Percentiles rank a stretch among this genome's conserved stretches.
These are phyloP conservation scores for Pulicaria dysenterica DNA, from an alignment of 129 eudicot species.

Conservation along the genomic window DNA sequence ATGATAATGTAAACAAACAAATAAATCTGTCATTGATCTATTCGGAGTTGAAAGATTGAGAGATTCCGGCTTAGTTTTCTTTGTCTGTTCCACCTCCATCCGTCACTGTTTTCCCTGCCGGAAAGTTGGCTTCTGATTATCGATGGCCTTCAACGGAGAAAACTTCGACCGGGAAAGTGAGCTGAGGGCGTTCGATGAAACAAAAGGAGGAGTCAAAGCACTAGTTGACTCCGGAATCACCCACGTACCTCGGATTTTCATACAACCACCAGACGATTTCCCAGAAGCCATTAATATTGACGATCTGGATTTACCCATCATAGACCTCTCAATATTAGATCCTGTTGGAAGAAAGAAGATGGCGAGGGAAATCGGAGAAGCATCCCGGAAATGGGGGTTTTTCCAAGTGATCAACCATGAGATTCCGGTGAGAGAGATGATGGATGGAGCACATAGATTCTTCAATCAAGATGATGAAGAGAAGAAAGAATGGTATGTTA, in stretches of 20 bases:
- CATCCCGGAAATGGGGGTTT: slow-evolving; percentile 47
- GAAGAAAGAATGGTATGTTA: slow-evolving; percentile 52
- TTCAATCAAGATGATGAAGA: slow-evolving; percentile 52
- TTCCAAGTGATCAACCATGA: slow-evolving; percentile 64
- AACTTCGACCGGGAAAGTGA: slow-evolving; percentile 34
- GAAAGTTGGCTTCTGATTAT: background rate
- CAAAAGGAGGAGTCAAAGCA: slow-evolving; percentile 55
- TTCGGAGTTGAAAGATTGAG: no score
- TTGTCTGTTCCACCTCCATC: no score
- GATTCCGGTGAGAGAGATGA: slow-evolving; percentile 49
- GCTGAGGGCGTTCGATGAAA: slow-evolving; percentile 49
- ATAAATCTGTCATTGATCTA: no score
- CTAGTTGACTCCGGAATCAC: slow-evolving; percentile 48
- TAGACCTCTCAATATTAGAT: slow-evolving; percentile 38
- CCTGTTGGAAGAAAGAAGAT: slow-evolving; percentile 14
- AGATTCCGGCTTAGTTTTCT: no score
- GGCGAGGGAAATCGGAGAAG: slow-evolving; percentile 32
- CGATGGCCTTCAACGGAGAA: slow-evolving; percentile 15
- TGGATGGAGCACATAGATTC: slow-evolving; percentile 46
- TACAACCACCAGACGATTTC: slow-evolving; percentile 41
- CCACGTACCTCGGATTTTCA: slow-evolving; percentile 49
- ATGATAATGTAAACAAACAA: no score
- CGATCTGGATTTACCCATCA: slow-evolving; percentile 23
- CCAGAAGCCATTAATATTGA: background rate
- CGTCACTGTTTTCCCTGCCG: no score